Evolutionary conservation across 805 yeast species (phyloP).

Genomic region (Starmerella ratchasimensis): DNA sequence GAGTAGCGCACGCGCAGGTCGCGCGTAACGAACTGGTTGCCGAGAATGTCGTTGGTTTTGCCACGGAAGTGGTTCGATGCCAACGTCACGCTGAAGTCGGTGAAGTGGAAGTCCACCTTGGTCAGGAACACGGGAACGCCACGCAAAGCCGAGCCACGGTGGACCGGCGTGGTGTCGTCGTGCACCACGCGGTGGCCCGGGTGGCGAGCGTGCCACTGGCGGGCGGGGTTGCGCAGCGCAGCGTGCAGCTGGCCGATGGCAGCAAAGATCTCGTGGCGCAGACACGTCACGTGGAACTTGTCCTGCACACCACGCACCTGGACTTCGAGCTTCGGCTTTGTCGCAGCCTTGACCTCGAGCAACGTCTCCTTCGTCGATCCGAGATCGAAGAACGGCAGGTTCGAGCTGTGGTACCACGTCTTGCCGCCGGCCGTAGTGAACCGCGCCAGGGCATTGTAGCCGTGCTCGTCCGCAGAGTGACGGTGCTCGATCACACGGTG

Average conservation of each 20-base stretch:
- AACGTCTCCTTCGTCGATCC: constrained; percentile 18
- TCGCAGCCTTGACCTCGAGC: constrained; percentile 18
- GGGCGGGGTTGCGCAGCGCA: constrained; percentile 4
- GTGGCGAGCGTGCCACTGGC: neutral
- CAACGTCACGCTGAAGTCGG: constrained; percentile 10
- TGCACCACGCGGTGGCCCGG: constrained; percentile 1
- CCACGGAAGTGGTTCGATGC: constrained; percentile 21
- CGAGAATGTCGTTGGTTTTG: constrained; percentile 17
- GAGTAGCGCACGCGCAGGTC: constrained; percentile 9
- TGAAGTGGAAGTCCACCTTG: constrained; percentile 6
- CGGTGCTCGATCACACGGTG: constrained; percentile 16
- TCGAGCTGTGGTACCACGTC: constrained; percentile 24
- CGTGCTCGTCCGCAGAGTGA: neutral
- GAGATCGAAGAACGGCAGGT: constrained; percentile 22
- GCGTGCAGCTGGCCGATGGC: constrained; percentile 21
- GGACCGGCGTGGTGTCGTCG: neutral
- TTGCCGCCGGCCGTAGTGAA: constrained; percentile 12
- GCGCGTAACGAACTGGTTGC: constrained; percentile 11
- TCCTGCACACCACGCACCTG: constrained; percentile 18
- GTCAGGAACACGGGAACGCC: constrained; percentile 18
- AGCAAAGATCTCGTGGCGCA: constrained; percentile 25
- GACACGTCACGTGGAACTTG: constrained; percentile 21
- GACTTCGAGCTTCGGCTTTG: constrained; percentile 24
- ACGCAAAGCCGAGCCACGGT: constrained; percentile 11
- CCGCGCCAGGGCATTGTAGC: constrained; percentile 12